A percentile compares a stretch with the other conserved stretches of the same genome.
These are phyloP conservation scores for Taphrina betulina DNA, from an alignment of 1,139 yeast genomes.

Conservation along the genomic window DNA sequence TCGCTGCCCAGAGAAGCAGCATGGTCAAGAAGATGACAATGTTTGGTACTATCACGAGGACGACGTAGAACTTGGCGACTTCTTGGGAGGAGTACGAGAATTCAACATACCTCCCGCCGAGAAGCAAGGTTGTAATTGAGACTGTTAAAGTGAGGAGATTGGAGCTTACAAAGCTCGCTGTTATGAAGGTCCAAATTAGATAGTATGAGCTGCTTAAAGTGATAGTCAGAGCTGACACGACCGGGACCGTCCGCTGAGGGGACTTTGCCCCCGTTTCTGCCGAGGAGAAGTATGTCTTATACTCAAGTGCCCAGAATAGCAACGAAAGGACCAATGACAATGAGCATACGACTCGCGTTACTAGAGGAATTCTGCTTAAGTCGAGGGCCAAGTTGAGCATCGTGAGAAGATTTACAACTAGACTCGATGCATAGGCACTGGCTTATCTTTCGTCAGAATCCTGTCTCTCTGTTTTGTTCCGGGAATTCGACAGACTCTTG, in stretches of 20 bases:
- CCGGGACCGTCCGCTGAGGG: background rate
- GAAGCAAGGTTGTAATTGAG: constrained; percentile 53
- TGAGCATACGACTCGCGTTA: constrained; percentile 14
- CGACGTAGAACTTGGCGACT: constrained; percentile 57
- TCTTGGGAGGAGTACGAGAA: constrained; percentile 61
- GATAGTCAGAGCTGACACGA: constrained; percentile 52
- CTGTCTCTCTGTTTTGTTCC: too few species aligned
- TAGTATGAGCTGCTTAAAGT: constrained; percentile 62
- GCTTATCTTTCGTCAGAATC: too few species aligned
- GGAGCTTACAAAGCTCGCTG: constrained; percentile 71
- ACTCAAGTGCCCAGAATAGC: constrained; percentile 17
- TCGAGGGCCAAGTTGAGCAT: constrained; percentile 11
- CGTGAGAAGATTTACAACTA: too few species aligned
- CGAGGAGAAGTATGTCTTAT: constrained; percentile 2
- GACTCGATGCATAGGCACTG: too few species aligned
- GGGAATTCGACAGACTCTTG: too few species aligned
- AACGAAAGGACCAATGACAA: constrained; percentile 17
- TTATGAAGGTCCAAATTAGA: constrained; percentile 72
- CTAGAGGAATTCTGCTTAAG: constrained; percentile 17
- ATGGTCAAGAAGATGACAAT: constrained; percentile 51
- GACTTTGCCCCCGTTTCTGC: background rate
- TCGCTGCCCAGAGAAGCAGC: constrained; percentile 44
- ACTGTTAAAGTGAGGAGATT: constrained; percentile 52
- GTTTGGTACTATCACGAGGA: constrained; percentile 64
- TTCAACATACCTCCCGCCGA: constrained; percentile 57